Percentiles rank a stretch among this genome's conserved stretches.
phyloP scores from a whole-genome alignment of 164 flowering plant species.

The Piper betle region DNA sequence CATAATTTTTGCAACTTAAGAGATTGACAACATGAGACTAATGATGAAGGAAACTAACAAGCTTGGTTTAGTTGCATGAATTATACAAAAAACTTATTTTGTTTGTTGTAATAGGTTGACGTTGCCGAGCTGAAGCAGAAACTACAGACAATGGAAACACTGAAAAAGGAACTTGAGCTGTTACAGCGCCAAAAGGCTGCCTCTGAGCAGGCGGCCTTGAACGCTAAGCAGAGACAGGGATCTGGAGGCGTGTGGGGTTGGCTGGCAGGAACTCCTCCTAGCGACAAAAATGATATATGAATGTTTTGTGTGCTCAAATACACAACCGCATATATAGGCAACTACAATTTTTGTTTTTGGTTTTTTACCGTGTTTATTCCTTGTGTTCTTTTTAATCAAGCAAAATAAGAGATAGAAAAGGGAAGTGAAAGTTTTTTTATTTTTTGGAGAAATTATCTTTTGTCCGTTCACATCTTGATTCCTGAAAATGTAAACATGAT shows the following conservation, averaged over 20 bases:
- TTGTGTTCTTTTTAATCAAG: slow-evolving; percentile 1
- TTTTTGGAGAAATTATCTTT: no score
- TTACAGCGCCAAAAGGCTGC: slow-evolving; percentile 89
- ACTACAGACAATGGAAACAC: slow-evolving; percentile 69
- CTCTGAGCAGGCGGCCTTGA: slow-evolving; percentile 76
- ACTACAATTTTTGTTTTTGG: neutral
- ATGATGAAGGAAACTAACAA: no score
- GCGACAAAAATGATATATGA: slow-evolving; percentile 29
- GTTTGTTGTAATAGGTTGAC: slow-evolving; percentile 51
- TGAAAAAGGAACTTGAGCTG: slow-evolving; percentile 84
- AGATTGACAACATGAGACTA: no score
- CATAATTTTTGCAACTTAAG: no score
- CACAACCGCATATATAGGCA: neutral
- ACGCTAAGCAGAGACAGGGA: slow-evolving; percentile 63
- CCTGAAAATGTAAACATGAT: no score
- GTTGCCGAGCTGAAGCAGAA: slow-evolving; percentile 93
- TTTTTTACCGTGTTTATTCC: neutral
- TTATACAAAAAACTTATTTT: neutral
- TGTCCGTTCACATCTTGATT: no score
- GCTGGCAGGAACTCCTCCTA: slow-evolving; percentile 73
- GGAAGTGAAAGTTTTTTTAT: neutral
- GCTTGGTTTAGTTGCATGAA: neutral
- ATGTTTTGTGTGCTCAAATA: neutral
- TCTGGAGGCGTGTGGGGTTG: slow-evolving; percentile 97
- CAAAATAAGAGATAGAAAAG: neutral